These are phyloP conservation scores for Lyophyllum shimeji DNA, from an alignment of 768 basidiomycete species.

Conservation along the genomic window DNA sequence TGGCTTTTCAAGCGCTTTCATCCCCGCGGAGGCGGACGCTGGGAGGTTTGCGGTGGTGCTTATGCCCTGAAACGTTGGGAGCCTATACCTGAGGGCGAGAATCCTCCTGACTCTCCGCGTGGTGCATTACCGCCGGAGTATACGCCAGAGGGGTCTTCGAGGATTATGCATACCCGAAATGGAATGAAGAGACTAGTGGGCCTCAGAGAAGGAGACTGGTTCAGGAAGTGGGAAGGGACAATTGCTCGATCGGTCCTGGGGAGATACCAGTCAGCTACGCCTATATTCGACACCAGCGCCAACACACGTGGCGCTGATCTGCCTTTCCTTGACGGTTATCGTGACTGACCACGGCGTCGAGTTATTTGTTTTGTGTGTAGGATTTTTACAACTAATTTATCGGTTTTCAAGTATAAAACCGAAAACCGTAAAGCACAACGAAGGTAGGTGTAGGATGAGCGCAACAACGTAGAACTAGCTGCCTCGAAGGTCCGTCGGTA, in stretches of 20 bases:
- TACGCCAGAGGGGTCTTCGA: constrained; percentile 9
- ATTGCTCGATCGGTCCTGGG: constrained; percentile 59
- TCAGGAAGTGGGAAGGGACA: constrained; percentile 69
- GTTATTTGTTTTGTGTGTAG: neutral
- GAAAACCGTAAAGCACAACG: constrained; percentile 11
- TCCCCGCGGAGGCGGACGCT: constrained; percentile 64
- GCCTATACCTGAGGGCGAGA: constrained; percentile 15
- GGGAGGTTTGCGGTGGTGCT: constrained; percentile 76
- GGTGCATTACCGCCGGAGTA: constrained; percentile 7
- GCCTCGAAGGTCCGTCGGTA: constrained; percentile 7
- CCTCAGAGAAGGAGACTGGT: constrained; percentile 75
- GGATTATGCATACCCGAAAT: constrained; percentile 28
- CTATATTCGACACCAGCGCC: constrained; percentile 21
- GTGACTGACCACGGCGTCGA: constrained; percentile 1
- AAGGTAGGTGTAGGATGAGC: constrained; percentile 1
- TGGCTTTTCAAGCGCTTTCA: constrained; percentile 79
- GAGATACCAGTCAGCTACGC: constrained; percentile 40
- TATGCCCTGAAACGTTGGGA: constrained; percentile 66
- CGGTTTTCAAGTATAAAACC: neutral
- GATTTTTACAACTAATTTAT: constrained; percentile 7
- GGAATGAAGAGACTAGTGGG: constrained; percentile 51
- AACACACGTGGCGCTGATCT: constrained; percentile 3
- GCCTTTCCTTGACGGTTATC: constrained; percentile 30
- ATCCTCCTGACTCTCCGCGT: neutral
- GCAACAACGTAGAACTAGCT: neutral